Conservation (phyloP, 2,329 filamentous ascomycete species). For the Microascus cirrosus region DNA sequence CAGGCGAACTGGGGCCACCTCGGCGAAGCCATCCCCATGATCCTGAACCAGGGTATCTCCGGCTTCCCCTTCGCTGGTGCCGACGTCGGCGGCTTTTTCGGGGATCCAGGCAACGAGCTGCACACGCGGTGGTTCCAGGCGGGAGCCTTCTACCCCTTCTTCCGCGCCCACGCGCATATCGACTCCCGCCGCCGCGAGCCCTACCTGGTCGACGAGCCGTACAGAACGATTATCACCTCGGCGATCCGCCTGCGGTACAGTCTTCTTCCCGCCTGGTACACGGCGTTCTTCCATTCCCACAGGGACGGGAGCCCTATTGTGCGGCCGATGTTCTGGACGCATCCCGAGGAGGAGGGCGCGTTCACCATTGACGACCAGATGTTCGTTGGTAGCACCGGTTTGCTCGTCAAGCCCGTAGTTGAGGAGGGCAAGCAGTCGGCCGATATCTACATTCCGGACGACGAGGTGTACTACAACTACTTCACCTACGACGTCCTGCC, state of each 20-base stretch:
- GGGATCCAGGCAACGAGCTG: conserved; percentile 87
- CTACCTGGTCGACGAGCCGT: conserved; percentile 76
- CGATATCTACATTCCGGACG: conserved; percentile 79
- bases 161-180: conserved; percentile 94
- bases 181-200: conserved; percentile 91
- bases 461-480: conserved; percentile 90
- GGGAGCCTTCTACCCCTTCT: conserved; percentile 95
- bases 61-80: conserved; percentile 92
- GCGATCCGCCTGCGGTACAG: conserved; percentile 83
- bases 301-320: conserved; percentile 77
- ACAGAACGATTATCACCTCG: conserved; percentile 75
- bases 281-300: conserved; percentile 84
- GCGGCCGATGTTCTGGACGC: conserved; percentile 84
- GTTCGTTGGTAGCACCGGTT: conserved; percentile 77
- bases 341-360: conserved; percentile 76
- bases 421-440: conserved; percentile 61
- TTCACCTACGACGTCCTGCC: conserved; percentile 70
- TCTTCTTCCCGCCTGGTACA: conserved; percentile 90
- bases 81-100: conserved; percentile 96
- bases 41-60: conserved; percentile 82
- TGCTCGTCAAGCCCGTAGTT: conserved; percentile 87
- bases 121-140: conserved; percentile 93
- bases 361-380: conserved; percentile 88
- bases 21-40: conserved; percentile 83
- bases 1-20: conserved; percentile 88